phyloP scores from a whole-genome alignment of 768 basidiomycete species.

The Antrodiella citrinella region DNA sequence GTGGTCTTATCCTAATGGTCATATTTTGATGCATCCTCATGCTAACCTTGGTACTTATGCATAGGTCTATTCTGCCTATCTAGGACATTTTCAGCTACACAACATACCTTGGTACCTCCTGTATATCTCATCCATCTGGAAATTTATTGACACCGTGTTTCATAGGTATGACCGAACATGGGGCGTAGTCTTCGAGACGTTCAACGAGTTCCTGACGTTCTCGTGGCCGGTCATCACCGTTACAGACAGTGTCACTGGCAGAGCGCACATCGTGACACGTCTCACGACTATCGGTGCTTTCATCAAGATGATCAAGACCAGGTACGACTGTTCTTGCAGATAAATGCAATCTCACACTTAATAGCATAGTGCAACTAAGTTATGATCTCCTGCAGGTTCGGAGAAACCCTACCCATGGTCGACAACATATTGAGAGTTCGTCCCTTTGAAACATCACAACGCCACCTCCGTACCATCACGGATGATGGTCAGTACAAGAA shows the following conservation, averaged over 20 bases:
- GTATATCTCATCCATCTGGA: background rate
- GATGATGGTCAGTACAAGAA: slow-evolving; percentile 66
- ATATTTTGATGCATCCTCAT: background rate
- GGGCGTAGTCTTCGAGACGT: slow-evolving; percentile 72
- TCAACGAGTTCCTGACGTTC: slow-evolving; percentile 72
- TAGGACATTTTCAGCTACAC: slow-evolving; percentile 70
- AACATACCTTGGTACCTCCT: slow-evolving; percentile 52
- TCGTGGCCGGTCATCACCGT: slow-evolving; percentile 79
- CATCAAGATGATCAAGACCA: slow-evolving; percentile 78
- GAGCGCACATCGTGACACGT: slow-evolving; percentile 75
- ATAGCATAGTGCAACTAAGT: too few relatives aligned
- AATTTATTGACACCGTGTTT: background rate
- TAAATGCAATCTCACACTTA: background rate
- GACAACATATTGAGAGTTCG: slow-evolving; percentile 63
- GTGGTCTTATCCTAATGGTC: background rate
- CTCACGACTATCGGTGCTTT: slow-evolving; percentile 65
- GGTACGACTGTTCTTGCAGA: slow-evolving; percentile 29
- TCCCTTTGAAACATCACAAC: slow-evolving; percentile 59
- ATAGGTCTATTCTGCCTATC: slow-evolving; percentile 66
- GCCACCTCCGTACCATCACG: slow-evolving; percentile 63
- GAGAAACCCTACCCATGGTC: slow-evolving; percentile 64
- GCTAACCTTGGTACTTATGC: background rate
- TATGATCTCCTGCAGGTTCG: slow-evolving; percentile 55
- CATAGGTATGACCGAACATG: slow-evolving; percentile 72
- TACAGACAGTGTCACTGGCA: slow-evolving; percentile 64